Conservation (phyloP, 371 early-diverging fungal species). For the Coemansia sp. region DNA sequence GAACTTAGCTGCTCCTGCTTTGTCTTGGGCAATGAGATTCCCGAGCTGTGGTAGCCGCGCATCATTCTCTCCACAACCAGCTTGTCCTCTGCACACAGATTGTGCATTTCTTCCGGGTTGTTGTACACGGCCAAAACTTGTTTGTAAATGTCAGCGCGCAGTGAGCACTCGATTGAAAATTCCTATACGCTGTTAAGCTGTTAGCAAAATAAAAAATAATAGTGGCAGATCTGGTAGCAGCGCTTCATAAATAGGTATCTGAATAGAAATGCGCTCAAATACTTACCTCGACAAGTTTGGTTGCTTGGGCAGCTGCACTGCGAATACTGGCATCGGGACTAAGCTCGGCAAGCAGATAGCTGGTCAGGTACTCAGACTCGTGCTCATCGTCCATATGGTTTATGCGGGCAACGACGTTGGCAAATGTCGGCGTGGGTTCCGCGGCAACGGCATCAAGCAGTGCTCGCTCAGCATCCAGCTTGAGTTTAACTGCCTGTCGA, state of each 20-base stretch:
- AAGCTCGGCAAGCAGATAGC: not conserved
- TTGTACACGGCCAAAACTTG: not conserved
- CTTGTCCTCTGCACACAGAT: not conserved
- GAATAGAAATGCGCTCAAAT: not conserved
- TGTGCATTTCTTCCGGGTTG: not conserved
- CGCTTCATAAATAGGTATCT: not conserved
- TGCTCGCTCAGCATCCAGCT: not conserved
- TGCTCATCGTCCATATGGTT: not conserved
- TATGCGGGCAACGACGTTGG: not conserved
- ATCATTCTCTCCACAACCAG: not conserved
- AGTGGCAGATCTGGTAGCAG: not conserved
- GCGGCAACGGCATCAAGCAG: not conserved
- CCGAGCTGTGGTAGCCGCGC: not conserved
- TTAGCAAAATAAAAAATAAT: not conserved
- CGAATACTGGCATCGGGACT: not conserved
- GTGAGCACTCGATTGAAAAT: not conserved
- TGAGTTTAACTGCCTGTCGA: too few species aligned
- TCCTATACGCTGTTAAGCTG: not conserved
- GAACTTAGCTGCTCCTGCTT: not conserved
- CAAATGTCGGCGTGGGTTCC: not conserved
- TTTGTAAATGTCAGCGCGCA: not conserved
- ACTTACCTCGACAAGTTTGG: not conserved
- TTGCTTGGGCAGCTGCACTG: not conserved
- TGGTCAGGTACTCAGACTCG: not conserved
- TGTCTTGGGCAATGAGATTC: not conserved